Evolutionary conservation across 495 filamentous ascomycete genomes (phyloP), one percentile per base, ranked within the genome.

Genomic region (Penicillium paxilli): DNA sequence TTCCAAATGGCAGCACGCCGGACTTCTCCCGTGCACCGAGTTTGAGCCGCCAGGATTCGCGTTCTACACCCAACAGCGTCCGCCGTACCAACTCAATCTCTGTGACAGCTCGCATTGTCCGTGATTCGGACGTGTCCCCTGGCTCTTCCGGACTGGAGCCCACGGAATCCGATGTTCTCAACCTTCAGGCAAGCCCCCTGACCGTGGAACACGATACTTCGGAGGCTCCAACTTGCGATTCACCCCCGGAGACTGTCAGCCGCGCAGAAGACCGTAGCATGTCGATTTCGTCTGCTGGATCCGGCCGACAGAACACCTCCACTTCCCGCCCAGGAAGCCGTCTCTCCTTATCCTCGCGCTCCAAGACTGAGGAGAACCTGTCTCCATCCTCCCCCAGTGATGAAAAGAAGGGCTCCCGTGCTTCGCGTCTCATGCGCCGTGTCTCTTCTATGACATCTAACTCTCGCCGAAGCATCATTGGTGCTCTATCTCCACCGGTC

Each of bases 81-180:
- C 68, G 65, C 28, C 57, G 63, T 20, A 44, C 84, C 80, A 70
- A 60, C 51, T 92, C 89, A 11, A 81, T 94, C 9, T 90, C 91
- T 28, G 90, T 94, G 8, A 91, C 88, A 1, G 87, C 91, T 23
- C 83, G 86, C 19, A 92, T 93, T 35, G 70, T 93, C 24, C 81
- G 89, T 23, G 85, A 89, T 45, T 68, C 78, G 30, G 67, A 51
- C 52, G 23, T 45, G 28, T 54, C 67, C 16, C 64, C 68, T 44
- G 54, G 54, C 20, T 59, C 70, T 49, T 44, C 58, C 44, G 47
- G 73, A 68, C 22, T 69, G 47, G 62, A 81, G 73, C 63, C 73
- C 55, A 58, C 75, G 42, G 71, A 82, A 55, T 64, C 80, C 19
- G 70, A 65, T 28, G 72, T 77, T 5, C 68, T 87, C 32, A 83